Conservation (phyloP, 257 asterid genomes). For the Solanum neorickii region DNA sequence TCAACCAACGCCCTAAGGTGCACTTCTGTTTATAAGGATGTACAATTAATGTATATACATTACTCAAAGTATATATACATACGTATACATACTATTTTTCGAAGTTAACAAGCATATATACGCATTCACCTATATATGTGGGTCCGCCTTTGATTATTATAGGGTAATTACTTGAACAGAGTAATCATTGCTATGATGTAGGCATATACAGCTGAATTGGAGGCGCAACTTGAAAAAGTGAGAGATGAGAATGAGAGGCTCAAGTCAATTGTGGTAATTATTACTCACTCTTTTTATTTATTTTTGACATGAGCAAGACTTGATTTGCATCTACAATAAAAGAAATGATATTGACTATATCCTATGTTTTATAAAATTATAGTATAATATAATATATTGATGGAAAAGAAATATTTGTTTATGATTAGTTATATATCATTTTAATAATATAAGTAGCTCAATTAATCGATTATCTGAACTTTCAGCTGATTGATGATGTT, state of each 20-base stretch:
- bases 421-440: not conserved
- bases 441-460: no score
- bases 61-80: not conserved
- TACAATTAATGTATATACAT: not conserved
- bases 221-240: not conserved
- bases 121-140: no score
- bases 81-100: no score
- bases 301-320: not conserved
- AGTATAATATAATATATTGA: no score
- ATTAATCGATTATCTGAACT: not conserved
- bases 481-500: rapidly evolving
- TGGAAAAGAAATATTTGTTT: not conserved
- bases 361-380: not conserved
- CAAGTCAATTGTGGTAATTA: not conserved
- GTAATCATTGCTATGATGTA: not conserved
- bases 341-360: not conserved
- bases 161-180: not conserved
- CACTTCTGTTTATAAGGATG: not conserved
- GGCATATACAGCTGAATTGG: not conserved
- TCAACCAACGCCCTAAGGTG: not conserved
- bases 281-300: not conserved
- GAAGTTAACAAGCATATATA: rapidly evolving
- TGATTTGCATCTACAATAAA: not conserved
- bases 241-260: not conserved
- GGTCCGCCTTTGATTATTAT: no score